phyloP scores from a whole-genome alignment of 78 protist genomes.

The Creolimax fragrantissima region DNA sequence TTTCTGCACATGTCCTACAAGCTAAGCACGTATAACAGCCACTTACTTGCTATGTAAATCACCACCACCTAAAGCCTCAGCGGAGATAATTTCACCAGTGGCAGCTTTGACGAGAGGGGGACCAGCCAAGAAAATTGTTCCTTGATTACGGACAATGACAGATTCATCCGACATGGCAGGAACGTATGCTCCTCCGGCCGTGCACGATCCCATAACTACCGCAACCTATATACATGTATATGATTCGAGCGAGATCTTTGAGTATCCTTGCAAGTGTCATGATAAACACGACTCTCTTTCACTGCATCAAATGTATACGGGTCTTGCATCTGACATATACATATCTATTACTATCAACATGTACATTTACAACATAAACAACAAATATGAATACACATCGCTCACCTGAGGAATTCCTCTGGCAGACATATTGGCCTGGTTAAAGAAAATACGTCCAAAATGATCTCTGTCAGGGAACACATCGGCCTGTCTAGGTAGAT shows the following conservation, averaged over 20 bases:
- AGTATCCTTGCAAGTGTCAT: too few species aligned
- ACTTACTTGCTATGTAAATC: constrained; percentile 73
- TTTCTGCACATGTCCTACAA: too few species aligned
- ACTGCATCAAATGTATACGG: too few species aligned
- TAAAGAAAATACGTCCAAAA: constrained; percentile 92
- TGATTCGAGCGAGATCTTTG: too few species aligned
- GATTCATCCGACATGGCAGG: constrained; percentile 95
- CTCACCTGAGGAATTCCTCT: constrained; percentile 65
- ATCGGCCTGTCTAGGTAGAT: constrained; percentile 79
- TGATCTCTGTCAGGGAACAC: constrained; percentile 92
- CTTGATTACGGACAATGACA: constrained; percentile 75
- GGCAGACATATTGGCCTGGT: constrained; percentile 87
- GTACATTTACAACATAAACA: too few species aligned
- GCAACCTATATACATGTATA: constrained; percentile 43
- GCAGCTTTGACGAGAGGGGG: constrained; percentile 89
- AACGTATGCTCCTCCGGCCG: constrained; percentile 97
- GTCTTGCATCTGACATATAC: too few species aligned
- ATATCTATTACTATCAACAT: too few species aligned
- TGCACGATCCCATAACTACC: constrained; percentile 94
- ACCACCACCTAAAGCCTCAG: constrained; percentile 94
- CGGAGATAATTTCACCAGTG: constrained; percentile 83
- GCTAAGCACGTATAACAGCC: not conserved
- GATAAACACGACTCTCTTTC: too few species aligned
- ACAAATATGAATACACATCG: too few species aligned
- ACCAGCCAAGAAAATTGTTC: constrained; percentile 93